Base-by-base conservation (phyloP, 768 basidiomycete species). In the Podaxis mareebaensis region DNA sequence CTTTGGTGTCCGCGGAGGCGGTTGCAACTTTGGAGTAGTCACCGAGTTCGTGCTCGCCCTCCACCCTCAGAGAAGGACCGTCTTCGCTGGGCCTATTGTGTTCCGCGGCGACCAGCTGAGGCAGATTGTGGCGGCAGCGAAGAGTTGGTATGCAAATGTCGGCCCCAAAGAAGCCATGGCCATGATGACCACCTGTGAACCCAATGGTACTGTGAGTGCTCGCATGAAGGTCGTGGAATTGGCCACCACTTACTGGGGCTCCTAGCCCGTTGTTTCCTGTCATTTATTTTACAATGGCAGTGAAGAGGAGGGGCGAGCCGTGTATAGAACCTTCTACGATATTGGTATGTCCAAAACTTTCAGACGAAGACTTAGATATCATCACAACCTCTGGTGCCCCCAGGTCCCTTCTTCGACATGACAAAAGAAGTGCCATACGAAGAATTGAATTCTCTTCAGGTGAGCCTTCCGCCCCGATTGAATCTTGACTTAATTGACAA, bases 1-100 rank as follows among this genome's bases (percentile, higher is more conserved):
- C 71, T 85, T 81, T 68, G 85, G 71, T 28, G 77, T 86, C 58
- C 76, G 83, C 40, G 84, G 85, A 5, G 83, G 78, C 24, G 85
- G 84, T 36, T 76, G 77, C 40, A 85, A 85, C 67, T 85, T 85
- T 65, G 85, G 85, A n/a, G 80, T 86, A n/a, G 80, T 83, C 58
- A 83, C 82, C 5, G 79, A 84, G 64, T 85, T 87, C 64, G 79
- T 83, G 1, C 70, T 81, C 60, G 68, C 71, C 57, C 68, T 86
- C 56, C 76, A 86, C 67, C 80, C 81, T 8, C 85, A 87, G 64
- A 78, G 80, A 4, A 66, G 70, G 17, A 83, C 77, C 1, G 78
- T 86, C n/a, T 87, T 78, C 60, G 72, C 76, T 15, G 84, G 84
- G 4, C 54, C 70, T 13, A 58, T 81, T 4, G 58, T 81, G 24